Evolutionary conservation across 768 basidiomycete species (phyloP), one percentile per base, ranked within the genome.

Genomic region (Krasilnikovozyma curviuscula): DNA sequence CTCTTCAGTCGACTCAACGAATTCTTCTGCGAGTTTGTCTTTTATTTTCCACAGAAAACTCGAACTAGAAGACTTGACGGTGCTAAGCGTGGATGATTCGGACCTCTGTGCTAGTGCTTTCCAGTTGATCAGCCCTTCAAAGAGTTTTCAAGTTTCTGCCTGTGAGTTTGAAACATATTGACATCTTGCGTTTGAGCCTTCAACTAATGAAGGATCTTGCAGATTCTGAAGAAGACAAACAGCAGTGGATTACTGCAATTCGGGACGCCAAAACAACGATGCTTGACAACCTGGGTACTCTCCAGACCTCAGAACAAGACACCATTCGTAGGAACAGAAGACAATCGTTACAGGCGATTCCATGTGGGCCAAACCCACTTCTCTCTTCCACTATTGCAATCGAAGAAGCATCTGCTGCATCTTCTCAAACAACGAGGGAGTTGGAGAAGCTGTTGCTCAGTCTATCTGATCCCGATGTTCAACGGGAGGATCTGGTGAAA

Each of bases 41-140:
- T n/a, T n/a, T 37, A 25, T 44, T 10, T 52, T 61, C 21, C 49
- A 54, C 16, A 47, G 54, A 2, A 14, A 46, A 30, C 35, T 62
- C 21, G 50, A 52, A 23, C 52, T 64, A 14, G 58, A 61, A 35
- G 57, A 59, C n/a, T 29, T 61, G 2, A 63, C 59, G 14, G 57
- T 62, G 7, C 52, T 57, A 3, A 54, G 48, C 1, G 49, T 38
- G 8, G 58, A 52, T 3, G 57, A 53, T 23, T n/a, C 40, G 6
- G 14, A 30, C 18, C 18, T n/a, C 7, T 25, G 40, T 19, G 18
- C 19, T n/a, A 5, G 23, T 32, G n/a, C 53, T 6, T 58, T 64
- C 49, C 55, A 63, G 48, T 38, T 64, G 8, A 30, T 58, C 5
- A 50, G 50, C 8, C 48, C 58, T 0, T 48, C 52, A 27, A 56